Evolutionary conservation across 257 asterid genomes (phyloP).

Genomic region (Solanum bukasovii): DNA sequence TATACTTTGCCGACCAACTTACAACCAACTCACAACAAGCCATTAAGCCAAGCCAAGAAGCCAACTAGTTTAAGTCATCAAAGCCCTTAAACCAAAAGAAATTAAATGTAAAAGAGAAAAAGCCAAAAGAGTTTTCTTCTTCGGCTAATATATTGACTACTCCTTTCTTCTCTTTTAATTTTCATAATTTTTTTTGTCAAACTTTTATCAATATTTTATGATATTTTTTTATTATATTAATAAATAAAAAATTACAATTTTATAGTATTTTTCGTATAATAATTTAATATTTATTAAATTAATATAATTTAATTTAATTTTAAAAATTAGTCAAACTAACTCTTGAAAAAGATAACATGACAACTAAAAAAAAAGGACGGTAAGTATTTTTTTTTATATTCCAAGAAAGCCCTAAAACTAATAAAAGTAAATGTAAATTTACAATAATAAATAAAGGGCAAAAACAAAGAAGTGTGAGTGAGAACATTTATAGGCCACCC

Average conservation of each 20-base stretch:
- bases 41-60: conserved; percentile 12
- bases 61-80: not conserved
- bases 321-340: too few relatives aligned
- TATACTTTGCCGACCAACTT: conserved; percentile 1
- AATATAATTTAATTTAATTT: too few relatives aligned
- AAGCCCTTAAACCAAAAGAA: not conserved
- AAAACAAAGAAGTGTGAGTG: conserved; percentile 23
- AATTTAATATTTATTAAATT: too few relatives aligned
- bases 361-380: too few relatives aligned
- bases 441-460: conserved; percentile 27
- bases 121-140: not conserved
- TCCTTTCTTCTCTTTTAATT: too few relatives aligned
- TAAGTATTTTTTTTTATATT: not conserved
- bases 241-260: too few relatives aligned
- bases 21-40: not conserved
- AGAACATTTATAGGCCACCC: not conserved
- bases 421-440: conserved; percentile 9
- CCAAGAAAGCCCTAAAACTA: not conserved
- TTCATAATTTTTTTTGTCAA: too few relatives aligned
- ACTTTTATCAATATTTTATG: too few relatives aligned
- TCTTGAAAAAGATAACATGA: too few relatives aligned
- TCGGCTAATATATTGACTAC: not conserved
- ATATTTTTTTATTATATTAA: too few relatives aligned
- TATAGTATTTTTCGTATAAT: too few relatives aligned
- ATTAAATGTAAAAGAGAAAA: not conserved